Conservation (phyloP, 129 eudicot genomes). For the Pulicaria dysenterica region DNA sequence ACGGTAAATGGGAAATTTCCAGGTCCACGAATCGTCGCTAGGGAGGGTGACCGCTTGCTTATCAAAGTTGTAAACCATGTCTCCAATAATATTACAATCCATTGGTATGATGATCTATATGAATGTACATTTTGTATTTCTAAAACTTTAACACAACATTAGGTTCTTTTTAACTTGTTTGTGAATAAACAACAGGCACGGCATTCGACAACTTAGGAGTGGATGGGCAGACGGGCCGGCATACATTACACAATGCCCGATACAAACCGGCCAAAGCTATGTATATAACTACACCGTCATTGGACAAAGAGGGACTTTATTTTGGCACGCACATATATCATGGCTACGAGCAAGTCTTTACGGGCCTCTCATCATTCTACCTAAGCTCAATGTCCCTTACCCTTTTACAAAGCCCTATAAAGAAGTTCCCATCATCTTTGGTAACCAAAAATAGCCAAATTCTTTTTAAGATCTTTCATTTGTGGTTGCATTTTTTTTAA, state of each 20-base stretch:
- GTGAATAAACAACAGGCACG: slow-evolving; percentile 41
- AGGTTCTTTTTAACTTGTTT: not conserved
- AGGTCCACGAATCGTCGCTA: slow-evolving; percentile 31
- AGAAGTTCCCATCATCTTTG: slow-evolving; percentile 32
- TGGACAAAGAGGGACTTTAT: slow-evolving; percentile 47
- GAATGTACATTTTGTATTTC: not conserved
- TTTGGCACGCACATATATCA: slow-evolving; percentile 42
- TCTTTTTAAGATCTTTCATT: too few species aligned
- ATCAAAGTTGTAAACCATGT: slow-evolving; percentile 41
- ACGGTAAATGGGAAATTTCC: slow-evolving; percentile 34
- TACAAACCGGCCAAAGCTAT: slow-evolving; percentile 58
- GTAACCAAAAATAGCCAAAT: not conserved
- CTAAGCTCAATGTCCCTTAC: slow-evolving; percentile 44
- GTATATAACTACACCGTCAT: slow-evolving; percentile 55
- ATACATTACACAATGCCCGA: slow-evolving; percentile 65
- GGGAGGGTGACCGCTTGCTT: slow-evolving; percentile 28
- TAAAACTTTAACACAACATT: not conserved
- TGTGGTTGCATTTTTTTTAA: too few species aligned
- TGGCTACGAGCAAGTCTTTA: slow-evolving; percentile 62
- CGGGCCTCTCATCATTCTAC: slow-evolving; percentile 47
- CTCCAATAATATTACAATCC: slow-evolving; percentile 37
- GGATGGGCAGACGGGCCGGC: slow-evolving; percentile 54
- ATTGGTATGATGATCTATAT: slow-evolving; percentile 32
- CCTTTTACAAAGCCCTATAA: slow-evolving; percentile 52
- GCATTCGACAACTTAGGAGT: slow-evolving; percentile 44